phyloP scores from a whole-genome alignment of 305 asterid genomes.

The Fraxinus dipetala region DNA sequence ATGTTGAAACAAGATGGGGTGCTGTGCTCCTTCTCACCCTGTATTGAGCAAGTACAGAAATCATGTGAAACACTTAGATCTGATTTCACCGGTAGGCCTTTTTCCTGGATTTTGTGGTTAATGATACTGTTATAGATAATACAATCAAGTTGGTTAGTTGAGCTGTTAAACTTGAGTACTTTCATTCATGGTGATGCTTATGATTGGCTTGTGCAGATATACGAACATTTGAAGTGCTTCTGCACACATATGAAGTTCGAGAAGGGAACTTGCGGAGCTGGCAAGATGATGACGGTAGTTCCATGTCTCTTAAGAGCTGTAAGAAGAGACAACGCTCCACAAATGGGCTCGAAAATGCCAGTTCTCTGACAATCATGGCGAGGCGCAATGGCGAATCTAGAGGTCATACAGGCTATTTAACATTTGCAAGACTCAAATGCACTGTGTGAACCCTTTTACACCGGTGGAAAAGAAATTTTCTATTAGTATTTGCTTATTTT shows the following conservation, averaged over 20 bases:
- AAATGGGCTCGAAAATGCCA: slow-evolving; percentile 41
- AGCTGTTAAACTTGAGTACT: not conserved
- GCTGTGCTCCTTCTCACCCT: slow-evolving; percentile 91
- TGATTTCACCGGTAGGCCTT: slow-evolving; percentile 56
- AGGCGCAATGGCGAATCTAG: slow-evolving; percentile 65
- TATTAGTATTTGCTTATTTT: not conserved
- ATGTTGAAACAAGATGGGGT: slow-evolving; percentile 90
- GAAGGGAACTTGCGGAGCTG: slow-evolving; percentile 56
- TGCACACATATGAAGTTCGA: slow-evolving; percentile 73
- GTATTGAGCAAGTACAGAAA: slow-evolving; percentile 94
- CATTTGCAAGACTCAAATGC: slow-evolving; percentile 85
- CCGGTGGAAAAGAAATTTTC: not conserved
- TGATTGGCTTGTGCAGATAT: slow-evolving; percentile 49
- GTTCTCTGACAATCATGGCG: slow-evolving; percentile 43
- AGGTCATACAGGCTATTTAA: slow-evolving; percentile 91
- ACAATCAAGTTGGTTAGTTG: not conserved
- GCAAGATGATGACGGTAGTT: slow-evolving; percentile 48
- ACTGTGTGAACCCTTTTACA: slow-evolving; percentile 23
- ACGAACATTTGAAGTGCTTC: slow-evolving; percentile 87
- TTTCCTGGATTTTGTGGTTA: not conserved
- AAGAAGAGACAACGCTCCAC: slow-evolving; percentile 67
- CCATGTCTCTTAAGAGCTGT: slow-evolving; percentile 39
- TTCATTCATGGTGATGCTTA: not conserved
- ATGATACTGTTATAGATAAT: not conserved
- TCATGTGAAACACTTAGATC: slow-evolving; percentile 71